Percentiles rank a stretch among this genome's conserved stretches.
Evolutionary conservation across 495 filamentous ascomycete genomes (phyloP).

Genomic region (Podospora sp.): DNA sequence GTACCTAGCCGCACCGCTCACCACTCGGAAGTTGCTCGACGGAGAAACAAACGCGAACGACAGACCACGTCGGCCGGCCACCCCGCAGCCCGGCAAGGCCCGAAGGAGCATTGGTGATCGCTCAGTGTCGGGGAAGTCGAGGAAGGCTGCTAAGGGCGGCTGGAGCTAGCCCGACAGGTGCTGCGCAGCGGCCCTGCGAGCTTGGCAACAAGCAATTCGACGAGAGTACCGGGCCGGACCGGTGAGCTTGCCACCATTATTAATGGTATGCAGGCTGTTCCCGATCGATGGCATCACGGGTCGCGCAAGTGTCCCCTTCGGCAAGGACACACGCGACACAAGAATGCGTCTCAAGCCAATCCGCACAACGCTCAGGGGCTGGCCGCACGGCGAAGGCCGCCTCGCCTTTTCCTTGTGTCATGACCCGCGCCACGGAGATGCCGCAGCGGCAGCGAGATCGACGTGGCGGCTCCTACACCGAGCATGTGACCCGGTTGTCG

Average conservation of each 20-base stretch:
- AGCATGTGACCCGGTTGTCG: conserved; percentile 2
- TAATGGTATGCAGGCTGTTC: neutral
- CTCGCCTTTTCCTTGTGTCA: conserved; percentile 1
- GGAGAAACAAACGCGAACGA: too few species aligned
- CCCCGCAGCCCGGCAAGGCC: too few species aligned
- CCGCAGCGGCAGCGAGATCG: neutral
- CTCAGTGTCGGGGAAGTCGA: too few species aligned
- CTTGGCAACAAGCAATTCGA: neutral
- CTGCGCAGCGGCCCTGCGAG: neutral
- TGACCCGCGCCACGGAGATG: neutral
- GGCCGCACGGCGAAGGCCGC: neutral
- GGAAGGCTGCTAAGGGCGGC: neutral
- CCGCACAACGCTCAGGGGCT: neutral
- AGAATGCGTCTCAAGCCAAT: neutral
- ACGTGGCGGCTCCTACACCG: neutral
- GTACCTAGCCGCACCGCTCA: too few species aligned
- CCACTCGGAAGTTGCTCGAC: too few species aligned
- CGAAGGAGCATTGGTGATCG: too few species aligned
- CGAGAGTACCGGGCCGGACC: neutral
- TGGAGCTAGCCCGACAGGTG: neutral
- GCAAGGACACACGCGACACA: neutral
- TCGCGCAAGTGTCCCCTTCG: neutral
- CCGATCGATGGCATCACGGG: neutral
- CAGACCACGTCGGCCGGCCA: too few species aligned
- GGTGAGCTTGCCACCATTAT: neutral